Conservation (phyloP, 768 basidiomycete species). For the Sutorius australiensis region DNA sequence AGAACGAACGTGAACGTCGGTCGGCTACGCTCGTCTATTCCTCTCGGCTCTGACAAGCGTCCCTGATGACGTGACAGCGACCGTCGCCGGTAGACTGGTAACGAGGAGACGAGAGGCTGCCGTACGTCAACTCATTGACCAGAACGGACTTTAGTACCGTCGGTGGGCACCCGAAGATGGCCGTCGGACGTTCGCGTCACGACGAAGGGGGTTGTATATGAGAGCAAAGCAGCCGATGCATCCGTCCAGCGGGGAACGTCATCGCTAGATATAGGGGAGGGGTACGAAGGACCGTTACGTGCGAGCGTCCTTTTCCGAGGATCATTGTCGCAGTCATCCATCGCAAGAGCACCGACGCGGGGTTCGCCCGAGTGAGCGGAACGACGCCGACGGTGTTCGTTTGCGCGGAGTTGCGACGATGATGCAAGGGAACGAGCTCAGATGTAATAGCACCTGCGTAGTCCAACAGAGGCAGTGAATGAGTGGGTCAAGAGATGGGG, state of each 20-base stretch:
- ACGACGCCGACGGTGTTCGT: constrained; percentile 24
- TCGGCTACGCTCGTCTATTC: not conserved
- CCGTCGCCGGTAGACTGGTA: not conserved
- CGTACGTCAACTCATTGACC: not conserved
- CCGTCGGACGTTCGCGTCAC: not conserved
- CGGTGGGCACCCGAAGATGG: not conserved
- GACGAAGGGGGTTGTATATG: not conserved
- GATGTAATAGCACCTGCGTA: constrained; percentile 6
- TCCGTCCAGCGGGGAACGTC: not conserved
- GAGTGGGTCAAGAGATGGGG: constrained; percentile 1
- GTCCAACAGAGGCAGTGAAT: not conserved
- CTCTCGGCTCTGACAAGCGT: not conserved
- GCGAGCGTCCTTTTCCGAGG: constrained; percentile 30
- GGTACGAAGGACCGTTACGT: constrained; percentile 10
- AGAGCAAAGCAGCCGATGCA: not conserved
- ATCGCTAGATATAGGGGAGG: not conserved
- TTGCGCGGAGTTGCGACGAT: constrained; percentile 30
- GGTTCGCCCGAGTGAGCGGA: constrained; percentile 25
- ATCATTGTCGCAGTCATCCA: constrained; percentile 74
- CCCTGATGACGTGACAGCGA: not conserved
- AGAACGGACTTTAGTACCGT: not conserved
- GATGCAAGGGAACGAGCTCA: constrained; percentile 32
- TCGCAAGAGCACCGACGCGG: constrained; percentile 54
- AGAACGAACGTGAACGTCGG: not conserved
- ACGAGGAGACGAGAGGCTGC: not conserved